Evolutionary conservation across 768 basidiomycete species (phyloP), one percentile per base, ranked within the genome.

Genomic region (Collybia sp.): DNA sequence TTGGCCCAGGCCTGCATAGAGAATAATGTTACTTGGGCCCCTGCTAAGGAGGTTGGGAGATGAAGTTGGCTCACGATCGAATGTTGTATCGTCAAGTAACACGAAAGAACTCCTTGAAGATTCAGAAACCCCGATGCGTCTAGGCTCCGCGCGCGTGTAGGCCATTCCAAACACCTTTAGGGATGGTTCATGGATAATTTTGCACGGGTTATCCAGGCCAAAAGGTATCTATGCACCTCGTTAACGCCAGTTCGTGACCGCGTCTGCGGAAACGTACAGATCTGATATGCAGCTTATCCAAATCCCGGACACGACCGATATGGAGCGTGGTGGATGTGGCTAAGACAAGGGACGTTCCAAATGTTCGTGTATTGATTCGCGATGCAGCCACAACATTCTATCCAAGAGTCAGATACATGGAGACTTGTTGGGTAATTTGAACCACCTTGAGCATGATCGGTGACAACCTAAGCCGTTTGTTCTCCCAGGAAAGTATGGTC

Each of bases 271-370:
- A 30, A 50, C 77, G 51, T 60, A 90, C 90, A 31, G 88, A 78
- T 46, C 83, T 81, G 39, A 94, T 81, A 54, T 94, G 87, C 61
- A 93, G 72, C 61, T 88, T 88, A 51, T 88, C 80, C 10, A 91
- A 68, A 48, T 85, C 76, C 30, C 70, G 66, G 11, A 91, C 74
- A 5, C 67, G 67, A 6, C 91, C 92, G 38, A 95, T 77, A 40
- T 77, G 64, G 12, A 93, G 62, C 0, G 73, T 67, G 5, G 69
- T 68, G 0, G 72, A 58, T 2, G 78, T 75, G 9, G 79, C 79
- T 36, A 92, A 60, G 16, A 87, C 55, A n/a, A 91, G 61, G 1
- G 82, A 77, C 1, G 72, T 68, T 17, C 64, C 61, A 64, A 80
- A 82, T 6, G 57, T 58, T 34, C 55, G 47, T 3, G 75, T 72